Conservation (phyloP, 805 yeast genomes). For the Wickerhamomyces bisporus region DNA sequence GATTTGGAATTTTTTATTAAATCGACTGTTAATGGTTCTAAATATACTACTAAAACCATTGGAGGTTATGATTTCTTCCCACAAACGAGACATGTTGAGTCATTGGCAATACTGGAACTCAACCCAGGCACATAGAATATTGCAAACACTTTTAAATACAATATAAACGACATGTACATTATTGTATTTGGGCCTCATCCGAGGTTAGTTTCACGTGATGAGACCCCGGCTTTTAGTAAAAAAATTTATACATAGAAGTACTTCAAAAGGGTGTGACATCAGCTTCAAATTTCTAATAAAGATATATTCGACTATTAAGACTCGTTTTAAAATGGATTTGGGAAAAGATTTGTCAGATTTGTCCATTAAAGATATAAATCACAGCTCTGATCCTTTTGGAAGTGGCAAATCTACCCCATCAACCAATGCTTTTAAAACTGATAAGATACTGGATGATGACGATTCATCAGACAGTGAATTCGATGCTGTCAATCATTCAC, state of each 20-base stretch:
- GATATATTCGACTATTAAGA: too few relatives aligned
- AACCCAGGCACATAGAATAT: neutral
- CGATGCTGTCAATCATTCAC: slow-evolving; percentile 16
- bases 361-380: neutral
- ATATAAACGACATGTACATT: too few relatives aligned
- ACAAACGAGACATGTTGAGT: slow-evolving; percentile 87
- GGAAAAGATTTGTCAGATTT: slow-evolving; percentile 1
- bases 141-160: neutral
- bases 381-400: neutral
- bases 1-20: slow-evolving; percentile 77
- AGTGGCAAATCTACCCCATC: slow-evolving; percentile 1
- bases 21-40: slow-evolving; percentile 51
- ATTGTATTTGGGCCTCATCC: too few relatives aligned
- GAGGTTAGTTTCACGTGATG: too few relatives aligned
- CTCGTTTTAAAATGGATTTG: neutral
- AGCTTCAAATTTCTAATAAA: too few relatives aligned
- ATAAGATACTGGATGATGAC: slow-evolving; percentile 3
- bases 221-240: too few relatives aligned
- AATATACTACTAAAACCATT: slow-evolving; percentile 67
- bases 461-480: slow-evolving; percentile 16
- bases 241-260: too few relatives aligned
- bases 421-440: neutral
- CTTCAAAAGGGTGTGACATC: too few relatives aligned
- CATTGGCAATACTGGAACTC: slow-evolving; percentile 59
- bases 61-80: slow-evolving; percentile 96